Evolutionary conservation across 148 eudicot species (phyloP).

Genomic region (Euryodendron excelsum): DNA sequence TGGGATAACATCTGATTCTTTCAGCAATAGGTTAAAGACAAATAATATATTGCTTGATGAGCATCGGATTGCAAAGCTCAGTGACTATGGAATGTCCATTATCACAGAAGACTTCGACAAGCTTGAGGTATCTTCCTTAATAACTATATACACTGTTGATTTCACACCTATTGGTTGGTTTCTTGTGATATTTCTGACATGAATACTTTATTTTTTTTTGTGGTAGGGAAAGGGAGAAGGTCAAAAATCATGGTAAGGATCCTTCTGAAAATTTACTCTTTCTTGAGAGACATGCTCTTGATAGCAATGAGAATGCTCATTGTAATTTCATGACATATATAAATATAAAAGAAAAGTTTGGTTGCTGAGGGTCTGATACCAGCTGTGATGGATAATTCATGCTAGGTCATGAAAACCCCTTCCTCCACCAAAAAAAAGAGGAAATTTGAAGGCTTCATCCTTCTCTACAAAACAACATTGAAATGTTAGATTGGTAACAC

Average conservation of each 20-base stretch:
- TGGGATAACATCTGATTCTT: conserved; percentile 50
- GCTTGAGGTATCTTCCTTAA: conserved; percentile 33
- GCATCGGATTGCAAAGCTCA: conserved; percentile 62
- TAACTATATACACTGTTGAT: conserved; percentile 14
- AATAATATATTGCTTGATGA: conserved; percentile 64
- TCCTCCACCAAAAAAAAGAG: too few species aligned
- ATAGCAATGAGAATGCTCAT: too few species aligned
- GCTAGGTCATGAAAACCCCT: too few species aligned
- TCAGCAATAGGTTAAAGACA: conserved; percentile 48
- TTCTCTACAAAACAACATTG: too few species aligned
- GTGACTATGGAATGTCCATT: conserved; percentile 69
- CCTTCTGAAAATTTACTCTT: not conserved
- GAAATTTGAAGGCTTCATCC: too few species aligned
- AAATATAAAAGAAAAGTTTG: too few species aligned
- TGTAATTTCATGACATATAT: too few species aligned
- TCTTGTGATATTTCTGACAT: conserved; percentile 14
- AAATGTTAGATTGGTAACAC: too few species aligned
- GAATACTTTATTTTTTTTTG: conserved; percentile 10
- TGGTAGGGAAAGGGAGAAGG: conserved; percentile 48
- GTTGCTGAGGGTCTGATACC: too few species aligned
- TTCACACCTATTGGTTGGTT: too few species aligned
- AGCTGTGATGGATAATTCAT: too few species aligned
- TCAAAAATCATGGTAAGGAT: conserved; percentile 41
- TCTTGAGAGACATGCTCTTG: not conserved
- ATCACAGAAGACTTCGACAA: conserved; percentile 52